phyloP scores from a whole-genome alignment of 2,329 filamentous ascomycete species.

The Fusarium tjaetaba region DNA sequence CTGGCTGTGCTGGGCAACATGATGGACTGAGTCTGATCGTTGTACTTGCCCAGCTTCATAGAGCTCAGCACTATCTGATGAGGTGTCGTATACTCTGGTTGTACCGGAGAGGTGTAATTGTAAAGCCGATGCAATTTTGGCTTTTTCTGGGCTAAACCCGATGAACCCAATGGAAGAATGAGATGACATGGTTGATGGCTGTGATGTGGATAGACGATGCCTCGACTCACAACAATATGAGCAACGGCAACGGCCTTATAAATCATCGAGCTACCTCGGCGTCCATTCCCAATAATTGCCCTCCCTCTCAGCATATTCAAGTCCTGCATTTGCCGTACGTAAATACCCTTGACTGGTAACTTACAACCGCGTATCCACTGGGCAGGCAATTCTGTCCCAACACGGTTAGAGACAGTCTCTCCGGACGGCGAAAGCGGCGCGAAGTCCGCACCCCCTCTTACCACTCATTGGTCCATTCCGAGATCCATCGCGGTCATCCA shows the following conservation, averaged over 20 bases:
- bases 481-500: neutral
- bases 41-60: rapidly evolving
- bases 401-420: neutral
- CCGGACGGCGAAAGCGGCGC: neutral
- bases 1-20: neutral
- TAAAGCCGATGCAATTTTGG: rapidly evolving
- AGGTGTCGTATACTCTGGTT: rapidly evolving
- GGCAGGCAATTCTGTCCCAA: neutral
- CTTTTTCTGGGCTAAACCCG: neutral
- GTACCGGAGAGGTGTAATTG: neutral
- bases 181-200: neutral
- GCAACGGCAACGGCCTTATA: neutral
- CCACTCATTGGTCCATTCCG: neutral
- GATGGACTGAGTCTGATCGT: neutral
- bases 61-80: rapidly evolving
- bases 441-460: neutral
- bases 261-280: neutral
- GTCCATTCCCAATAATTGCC: neutral
- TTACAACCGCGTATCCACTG: neutral
- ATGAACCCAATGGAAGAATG: neutral
- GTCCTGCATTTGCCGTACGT: neutral
- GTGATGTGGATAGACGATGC: neutral
- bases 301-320: neutral
- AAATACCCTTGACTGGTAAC: neutral
- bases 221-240: neutral